A percentile compares a stretch with the other conserved stretches of the same genome.
Evolutionary conservation across 805 yeast genomes (phyloP).

Genomic region (Candida dendrica): DNA sequence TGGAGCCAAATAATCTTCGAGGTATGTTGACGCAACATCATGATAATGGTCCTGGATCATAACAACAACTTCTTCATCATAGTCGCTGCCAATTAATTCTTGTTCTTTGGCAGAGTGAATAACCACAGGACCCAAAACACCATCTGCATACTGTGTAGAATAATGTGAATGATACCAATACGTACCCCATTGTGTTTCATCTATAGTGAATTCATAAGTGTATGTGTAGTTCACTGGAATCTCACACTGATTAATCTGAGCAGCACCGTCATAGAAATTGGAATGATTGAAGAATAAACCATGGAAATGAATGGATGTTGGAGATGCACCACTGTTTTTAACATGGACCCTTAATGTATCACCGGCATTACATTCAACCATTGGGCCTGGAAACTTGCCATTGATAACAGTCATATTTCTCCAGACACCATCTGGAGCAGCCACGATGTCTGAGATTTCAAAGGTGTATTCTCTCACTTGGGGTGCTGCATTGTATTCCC

Average conservation of each 20-base stretch:
- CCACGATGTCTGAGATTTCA: constrained; percentile 14
- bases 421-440: constrained; percentile 23
- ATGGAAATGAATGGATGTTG: constrained; percentile 45
- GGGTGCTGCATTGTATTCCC: constrained; percentile 15
- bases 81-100: constrained; percentile 27
- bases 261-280: constrained; percentile 44
- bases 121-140: constrained; percentile 44
- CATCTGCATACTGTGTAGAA: constrained; percentile 40
- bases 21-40: constrained; percentile 14
- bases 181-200: constrained; percentile 37
- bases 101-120: constrained; percentile 32
- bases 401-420: constrained; percentile 28
- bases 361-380: constrained; percentile 35
- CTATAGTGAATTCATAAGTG: constrained; percentile 33
- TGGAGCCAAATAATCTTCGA: constrained; percentile 31
- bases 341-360: constrained; percentile 38
- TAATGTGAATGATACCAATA: constrained; percentile 54
- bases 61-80: constrained; percentile 41
- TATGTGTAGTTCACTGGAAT: constrained; percentile 33
- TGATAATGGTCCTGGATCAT: constrained; percentile 46
- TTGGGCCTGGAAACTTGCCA: constrained; percentile 43
- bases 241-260: constrained; percentile 43
- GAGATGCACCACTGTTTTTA: constrained; percentile 29
- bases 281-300: constrained; percentile 39
- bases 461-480: constrained; percentile 18